Evolutionary conservation across 2,329 filamentous ascomycete genomes (phyloP).

Genomic region (Ophiostoma sp.): DNA sequence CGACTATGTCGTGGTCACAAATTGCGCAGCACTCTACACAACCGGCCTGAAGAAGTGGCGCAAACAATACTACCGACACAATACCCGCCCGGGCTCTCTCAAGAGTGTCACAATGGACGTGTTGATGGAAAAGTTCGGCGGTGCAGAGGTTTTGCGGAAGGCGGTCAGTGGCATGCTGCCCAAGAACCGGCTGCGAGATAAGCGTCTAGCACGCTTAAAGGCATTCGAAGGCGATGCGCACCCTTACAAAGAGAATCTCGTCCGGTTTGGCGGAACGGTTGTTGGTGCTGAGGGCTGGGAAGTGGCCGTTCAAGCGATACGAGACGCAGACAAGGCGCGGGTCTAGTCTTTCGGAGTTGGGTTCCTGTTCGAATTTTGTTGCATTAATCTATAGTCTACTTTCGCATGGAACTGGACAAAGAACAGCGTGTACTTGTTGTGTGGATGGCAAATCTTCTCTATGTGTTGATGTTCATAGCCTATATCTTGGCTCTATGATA

Average conservation of each 20-base stretch:
- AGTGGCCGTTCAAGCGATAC: constrained; percentile 45
- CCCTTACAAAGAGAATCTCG: constrained; percentile 83
- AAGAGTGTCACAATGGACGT: constrained; percentile 89
- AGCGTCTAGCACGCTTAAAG: constrained; percentile 82
- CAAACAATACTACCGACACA: constrained; percentile 95
- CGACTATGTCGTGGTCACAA: constrained; percentile 93
- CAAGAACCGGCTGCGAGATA: constrained; percentile 88
- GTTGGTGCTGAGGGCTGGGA: constrained; percentile 53
- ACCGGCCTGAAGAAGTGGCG: constrained; percentile 90
- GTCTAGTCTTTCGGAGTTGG: constrained; percentile 37
- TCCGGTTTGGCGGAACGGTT: constrained; percentile 60
- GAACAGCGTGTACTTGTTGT: background rate
- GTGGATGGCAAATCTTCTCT: background rate
- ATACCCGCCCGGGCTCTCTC: constrained; percentile 79
- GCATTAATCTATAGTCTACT: constrained; percentile 3
- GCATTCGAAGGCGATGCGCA: constrained; percentile 90
- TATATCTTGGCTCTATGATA: too few species aligned
- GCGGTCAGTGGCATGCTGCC: constrained; percentile 96
- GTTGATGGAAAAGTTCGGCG: constrained; percentile 90
- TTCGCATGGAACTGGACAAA: constrained; percentile 3
- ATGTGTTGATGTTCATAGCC: too few species aligned
- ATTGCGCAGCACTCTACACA: constrained; percentile 78
- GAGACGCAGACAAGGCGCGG: constrained; percentile 45
- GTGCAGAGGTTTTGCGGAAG: constrained; percentile 81
- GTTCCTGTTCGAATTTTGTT: background rate